A percentile compares a stretch with the other conserved stretches of the same genome.
Conservation (phyloP, 441 rosid genomes). For the Mallotus japonicus region DNA sequence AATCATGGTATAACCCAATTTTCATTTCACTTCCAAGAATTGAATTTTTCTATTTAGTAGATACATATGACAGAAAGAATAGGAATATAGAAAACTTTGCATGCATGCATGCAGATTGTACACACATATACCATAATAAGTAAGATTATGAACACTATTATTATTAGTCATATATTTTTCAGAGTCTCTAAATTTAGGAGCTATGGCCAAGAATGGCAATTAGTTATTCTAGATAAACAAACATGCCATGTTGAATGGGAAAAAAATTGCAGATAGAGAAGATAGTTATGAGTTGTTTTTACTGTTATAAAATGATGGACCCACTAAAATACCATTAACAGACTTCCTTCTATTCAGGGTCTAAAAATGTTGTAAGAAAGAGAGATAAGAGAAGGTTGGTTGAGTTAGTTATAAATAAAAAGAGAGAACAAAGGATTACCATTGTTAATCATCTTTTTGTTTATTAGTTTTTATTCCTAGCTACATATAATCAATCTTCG, state of each 20-base stretch:
- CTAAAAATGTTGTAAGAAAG: background rate
- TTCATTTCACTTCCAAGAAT: no score
- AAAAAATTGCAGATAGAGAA: background rate
- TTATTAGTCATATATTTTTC: no score
- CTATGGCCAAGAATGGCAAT: background rate
- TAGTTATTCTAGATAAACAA: background rate
- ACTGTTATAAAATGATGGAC: background rate
- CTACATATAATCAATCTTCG: background rate
- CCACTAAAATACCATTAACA: background rate
- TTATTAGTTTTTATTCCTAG: no score
- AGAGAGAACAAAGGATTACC: conserved; percentile 6
- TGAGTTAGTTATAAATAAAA: background rate
- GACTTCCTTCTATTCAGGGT: background rate
- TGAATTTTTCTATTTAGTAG: no score
- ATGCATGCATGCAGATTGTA: no score
- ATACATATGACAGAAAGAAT: no score
- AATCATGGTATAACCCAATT: no score
- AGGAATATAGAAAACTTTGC: no score
- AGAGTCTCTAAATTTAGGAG: no score
- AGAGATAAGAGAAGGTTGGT: background rate
- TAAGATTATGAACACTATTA: no score
- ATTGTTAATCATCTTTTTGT: background rate
- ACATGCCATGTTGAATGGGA: background rate
- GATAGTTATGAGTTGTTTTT: background rate
- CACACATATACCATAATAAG: no score